Base-by-base conservation (phyloP, 371 early-diverging fungal genomes). In the Mycotypha africana region DNA sequence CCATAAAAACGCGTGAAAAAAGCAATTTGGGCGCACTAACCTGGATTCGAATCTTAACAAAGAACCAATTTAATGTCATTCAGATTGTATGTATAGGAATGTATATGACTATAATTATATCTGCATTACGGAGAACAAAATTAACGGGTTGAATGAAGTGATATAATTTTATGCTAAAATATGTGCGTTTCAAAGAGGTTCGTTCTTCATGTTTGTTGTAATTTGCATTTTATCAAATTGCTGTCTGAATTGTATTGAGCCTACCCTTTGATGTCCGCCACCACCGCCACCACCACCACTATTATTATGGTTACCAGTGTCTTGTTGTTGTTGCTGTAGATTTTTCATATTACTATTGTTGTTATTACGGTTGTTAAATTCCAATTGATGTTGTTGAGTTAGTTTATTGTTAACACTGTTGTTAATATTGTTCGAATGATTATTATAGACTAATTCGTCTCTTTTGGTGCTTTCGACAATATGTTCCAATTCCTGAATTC, bases 401-500 rank as follows among this genome's bases (percentile, higher is more conserved):
- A n/a, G n/a, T n/a, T n/a, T 44, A 39, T n/a, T 50, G 50, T 10
- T 36, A 40, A 21, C 48, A 38, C 16, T 49, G 50, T 15, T 43
- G 44, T 10, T 35, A 32, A 23, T 47, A 42, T 19, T 45, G 20
- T 14, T 42, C 36, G 26, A 46, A 38, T n/a, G n/a, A 33, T 40
- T 26, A 30, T 25, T 36, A 26, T 56, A 33, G 45, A 38, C n/a
- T 15, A 19, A 21, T 48, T 45, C n/a, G 38, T 43, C 53, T 47
- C 50, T 38, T 35, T 59, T 55, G 4, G 64, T 60, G 22, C 53
- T 48, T 20, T 66, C 60, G 34, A 66, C 76, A 55, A 92, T 86
- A 52, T 91, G 88, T 34, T 95, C 95, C 21, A 73, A 41, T 9
- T 68, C 65, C 39, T 49, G 26, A 17, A 69, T 56, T 41, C 56